Evolutionary conservation across 2,329 filamentous ascomycete species (phyloP), one percentile per base, ranked within the genome.

Genomic region (Dendrostoma leiphaemia): DNA sequence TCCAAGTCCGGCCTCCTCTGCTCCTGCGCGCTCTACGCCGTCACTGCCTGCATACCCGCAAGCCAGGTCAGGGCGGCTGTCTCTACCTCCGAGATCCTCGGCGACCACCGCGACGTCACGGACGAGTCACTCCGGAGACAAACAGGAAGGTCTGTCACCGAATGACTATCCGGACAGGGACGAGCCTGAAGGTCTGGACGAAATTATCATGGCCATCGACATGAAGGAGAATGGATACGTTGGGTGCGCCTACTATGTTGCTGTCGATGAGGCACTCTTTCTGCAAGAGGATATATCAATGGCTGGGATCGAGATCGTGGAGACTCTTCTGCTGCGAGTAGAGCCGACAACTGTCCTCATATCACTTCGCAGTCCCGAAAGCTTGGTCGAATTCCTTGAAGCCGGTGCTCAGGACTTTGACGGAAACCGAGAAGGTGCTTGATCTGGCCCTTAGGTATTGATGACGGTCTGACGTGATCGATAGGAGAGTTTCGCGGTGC

Each of bases 231-330:
- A 82, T 28, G 84, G 82, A 1, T 85, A 80, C 0, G 77, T 96
- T 17, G 93, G 93, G 1, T 97, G 91, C 67, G 87, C 90, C 43
- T 96, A 93, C 65, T 96, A 93, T 65, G 75, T 86, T 44, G 84
- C 86, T 6, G 73, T 79, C 24, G 83, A 91, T 35, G 85, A 89
- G 63, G 83, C 78, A 32, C 70, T 97, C 3, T 87, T 82, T 55
- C 77, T 96, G 40, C 85, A 95, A 65, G 85, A 93, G 65, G 92
- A 97, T 61, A 78, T 90, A 9, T 77, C 82, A 15, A 76, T 84
- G 60, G 87, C 85, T 4, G 85, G 83, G n/a, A 67, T 83, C n/a
- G 85, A 90, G 32, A 73, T 86, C 12, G 73, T 88, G n/a, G 83
- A 89, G 57, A 84, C 79, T 4, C 70, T 86, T 19, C 65, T 85